Base-by-base conservation (phyloP, 345 rosid species). In the Lepidium aucheri region DNA sequence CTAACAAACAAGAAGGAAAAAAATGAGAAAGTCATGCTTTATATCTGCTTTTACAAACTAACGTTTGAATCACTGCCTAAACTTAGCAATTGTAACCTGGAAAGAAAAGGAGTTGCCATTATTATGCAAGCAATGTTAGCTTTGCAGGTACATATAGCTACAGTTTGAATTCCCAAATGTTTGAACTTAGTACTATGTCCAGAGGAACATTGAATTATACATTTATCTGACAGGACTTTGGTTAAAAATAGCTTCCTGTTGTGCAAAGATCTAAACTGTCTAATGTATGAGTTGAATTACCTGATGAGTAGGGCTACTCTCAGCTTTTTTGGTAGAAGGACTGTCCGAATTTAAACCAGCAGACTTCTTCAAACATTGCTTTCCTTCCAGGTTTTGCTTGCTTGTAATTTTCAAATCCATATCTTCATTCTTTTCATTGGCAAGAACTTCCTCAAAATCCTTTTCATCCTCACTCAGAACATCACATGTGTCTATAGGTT, bases 341-440 rank as follows among this genome's bases (percentile, higher is more conserved):
- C 69, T 70, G 63, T 59, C 72, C 54, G 62, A 32, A 57, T 72
- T 77, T 55, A 65, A 76, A 66, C 67, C 80, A 12, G 45, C 65
- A 42, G 56, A 65, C 53, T 57, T 59, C 53, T 75, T 80, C 7
- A 51, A 44, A 55, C 32, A 64, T 32, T 40, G 66, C 30, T 59
- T 61, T 38, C 9, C 47, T 20, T 17, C 51, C 46, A 33, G 20
- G 13, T 18, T 69, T 51, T 68, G 59, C n/a, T 69, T 72, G 39
- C 33, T 68, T 49, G 38, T 75, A 44, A 54, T 41, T 28, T 70
- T 60, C 7, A 39, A 44, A 45, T 38, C 63, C 40, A 24, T 65
- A 33, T 49, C 61, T 47, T 67, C 73, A 14, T 17, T 46, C 57
- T 17, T 58, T 11, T 66, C 82, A 60, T 69, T 17, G 5, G 32